phyloP scores from a whole-genome alignment of 768 basidiomycete species.

The Mycena indigotica region DNA sequence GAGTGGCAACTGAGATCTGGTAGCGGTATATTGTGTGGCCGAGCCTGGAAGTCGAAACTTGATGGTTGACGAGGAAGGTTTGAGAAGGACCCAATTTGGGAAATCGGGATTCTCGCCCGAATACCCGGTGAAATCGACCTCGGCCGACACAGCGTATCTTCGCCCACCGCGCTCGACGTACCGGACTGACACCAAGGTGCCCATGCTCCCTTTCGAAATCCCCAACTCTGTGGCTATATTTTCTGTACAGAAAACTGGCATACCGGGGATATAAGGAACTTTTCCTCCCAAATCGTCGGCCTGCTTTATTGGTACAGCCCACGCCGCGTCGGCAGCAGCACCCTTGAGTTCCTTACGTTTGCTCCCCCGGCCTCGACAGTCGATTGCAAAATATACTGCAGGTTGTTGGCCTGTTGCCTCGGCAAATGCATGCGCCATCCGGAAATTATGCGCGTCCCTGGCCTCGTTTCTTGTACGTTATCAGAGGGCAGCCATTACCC shows the following conservation, averaged over 20 bases:
- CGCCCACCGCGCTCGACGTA: conserved; percentile 7
- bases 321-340: conserved; percentile 8
- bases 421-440: conserved; percentile 11
- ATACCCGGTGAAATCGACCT: conserved; percentile 12
- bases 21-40: conserved; percentile 8
- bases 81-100: conserved; percentile 12
- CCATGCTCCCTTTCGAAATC: conserved; percentile 12
- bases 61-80: background rate
- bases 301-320: conserved; percentile 7
- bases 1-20: conserved; percentile 13
- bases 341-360: background rate
- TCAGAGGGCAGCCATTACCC: conserved; percentile 5
- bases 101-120: background rate
- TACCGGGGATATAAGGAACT: conserved; percentile 12
- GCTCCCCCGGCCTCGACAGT: conserved; percentile 4
- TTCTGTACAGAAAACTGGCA: conserved; percentile 14
- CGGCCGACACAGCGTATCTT: conserved; percentile 13
- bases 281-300: conserved; percentile 14
- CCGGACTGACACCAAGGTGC: conserved; percentile 7
- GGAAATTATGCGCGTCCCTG: conserved; percentile 4
- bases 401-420: conserved; percentile 5
- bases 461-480: conserved; percentile 12
- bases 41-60: conserved; percentile 9
- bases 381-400: conserved; percentile 3
- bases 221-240: conserved; percentile 16